Percentiles rank a stretch among this genome's conserved stretches.
Evolutionary conservation across 148 eudicot species (phyloP).

Genomic region (Mesembryanthemum crystallinum): DNA sequence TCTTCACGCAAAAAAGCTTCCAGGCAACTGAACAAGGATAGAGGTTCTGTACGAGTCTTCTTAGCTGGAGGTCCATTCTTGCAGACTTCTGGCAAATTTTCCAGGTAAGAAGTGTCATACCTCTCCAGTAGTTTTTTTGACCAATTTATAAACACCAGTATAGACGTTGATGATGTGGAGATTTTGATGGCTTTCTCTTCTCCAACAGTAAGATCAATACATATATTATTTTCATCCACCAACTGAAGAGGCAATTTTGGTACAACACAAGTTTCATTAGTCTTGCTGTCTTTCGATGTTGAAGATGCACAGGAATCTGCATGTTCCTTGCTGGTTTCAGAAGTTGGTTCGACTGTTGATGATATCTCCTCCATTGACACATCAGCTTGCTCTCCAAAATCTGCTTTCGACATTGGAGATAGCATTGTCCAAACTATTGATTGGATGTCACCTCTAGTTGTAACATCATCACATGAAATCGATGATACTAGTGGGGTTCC

Average conservation of each 20-base stretch:
- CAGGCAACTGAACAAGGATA: constrained; percentile 83
- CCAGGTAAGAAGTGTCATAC: constrained; percentile 70
- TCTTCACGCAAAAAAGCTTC: constrained; percentile 98
- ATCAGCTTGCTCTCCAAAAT: constrained; percentile 31
- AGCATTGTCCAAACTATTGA: constrained; percentile 71
- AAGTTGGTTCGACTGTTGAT: constrained; percentile 31
- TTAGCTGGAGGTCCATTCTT: constrained; percentile 64
- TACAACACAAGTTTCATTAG: constrained; percentile 28
- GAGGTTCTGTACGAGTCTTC: constrained; percentile 91
- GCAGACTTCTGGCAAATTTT: constrained; percentile 81
- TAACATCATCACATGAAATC: constrained; percentile 56
- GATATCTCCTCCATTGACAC: constrained; percentile 31
- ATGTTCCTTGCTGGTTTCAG: constrained; percentile 33
- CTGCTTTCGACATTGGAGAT: constrained; percentile 61
- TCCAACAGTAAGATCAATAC: constrained; percentile 73
- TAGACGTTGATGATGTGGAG: constrained; percentile 59
- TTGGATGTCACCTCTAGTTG: constrained; percentile 79
- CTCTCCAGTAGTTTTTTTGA: constrained; percentile 69
- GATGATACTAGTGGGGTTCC: constrained; percentile 92
- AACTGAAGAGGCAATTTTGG: constrained; percentile 71
- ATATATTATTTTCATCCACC: constrained; percentile 84
- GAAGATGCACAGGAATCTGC: constrained; percentile 31
- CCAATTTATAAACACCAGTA: constrained; percentile 87
- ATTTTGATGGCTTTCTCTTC: constrained; percentile 73
- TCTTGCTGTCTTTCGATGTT: constrained; percentile 29